phyloP scores from a whole-genome alignment of 176 grass and related monocot species.

The Saccharum spontaneum region DNA sequence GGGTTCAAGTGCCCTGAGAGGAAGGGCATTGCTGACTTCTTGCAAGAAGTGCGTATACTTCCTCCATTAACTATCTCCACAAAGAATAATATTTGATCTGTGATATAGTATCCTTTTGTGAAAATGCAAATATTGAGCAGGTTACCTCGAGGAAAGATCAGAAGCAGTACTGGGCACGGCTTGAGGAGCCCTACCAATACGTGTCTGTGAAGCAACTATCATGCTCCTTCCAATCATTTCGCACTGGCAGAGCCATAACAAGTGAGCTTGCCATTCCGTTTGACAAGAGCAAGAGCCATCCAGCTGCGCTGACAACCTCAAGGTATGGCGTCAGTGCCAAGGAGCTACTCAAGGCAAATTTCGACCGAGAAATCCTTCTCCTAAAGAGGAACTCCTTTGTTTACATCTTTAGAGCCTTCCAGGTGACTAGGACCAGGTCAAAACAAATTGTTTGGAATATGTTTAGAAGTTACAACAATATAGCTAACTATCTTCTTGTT shows the following conservation, averaged over 20 bases:
- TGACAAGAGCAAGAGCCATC: background rate
- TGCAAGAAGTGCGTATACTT: background rate
- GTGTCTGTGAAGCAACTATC: background rate
- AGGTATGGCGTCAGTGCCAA: background rate
- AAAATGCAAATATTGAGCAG: background rate
- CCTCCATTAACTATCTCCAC: background rate
- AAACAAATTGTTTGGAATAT: too few relatives aligned
- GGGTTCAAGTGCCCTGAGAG: background rate
- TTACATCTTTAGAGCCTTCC: background rate
- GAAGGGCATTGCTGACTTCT: background rate
- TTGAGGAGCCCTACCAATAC: background rate
- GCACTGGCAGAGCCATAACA: background rate
- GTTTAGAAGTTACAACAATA: too few relatives aligned
- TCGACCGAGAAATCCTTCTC: background rate
- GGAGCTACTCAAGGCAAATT: background rate
- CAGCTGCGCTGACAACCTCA: background rate
- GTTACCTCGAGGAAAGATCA: background rate
- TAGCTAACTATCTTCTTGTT: background rate
- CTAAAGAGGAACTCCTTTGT: background rate
- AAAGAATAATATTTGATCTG: background rate
- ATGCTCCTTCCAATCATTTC: background rate
- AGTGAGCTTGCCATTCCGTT: background rate
- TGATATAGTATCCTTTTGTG: background rate
- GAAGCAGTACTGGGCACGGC: background rate
- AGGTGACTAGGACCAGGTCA: background rate